phyloP scores from a whole-genome alignment of 768 basidiomycete genomes.

The Candolleomyces aberdarensis region DNA sequence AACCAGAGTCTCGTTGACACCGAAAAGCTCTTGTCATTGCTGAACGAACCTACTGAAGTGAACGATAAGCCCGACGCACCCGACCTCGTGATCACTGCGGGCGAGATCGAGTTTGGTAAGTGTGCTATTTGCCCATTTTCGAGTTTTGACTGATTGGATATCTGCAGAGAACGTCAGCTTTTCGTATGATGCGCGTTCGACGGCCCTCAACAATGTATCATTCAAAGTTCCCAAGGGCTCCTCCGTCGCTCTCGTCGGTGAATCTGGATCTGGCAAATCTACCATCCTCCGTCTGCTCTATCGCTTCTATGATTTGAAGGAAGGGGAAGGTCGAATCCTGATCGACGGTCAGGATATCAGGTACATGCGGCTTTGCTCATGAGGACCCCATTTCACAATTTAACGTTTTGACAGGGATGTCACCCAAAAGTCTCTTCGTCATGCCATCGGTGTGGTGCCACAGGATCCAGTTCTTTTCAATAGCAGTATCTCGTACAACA shows the following conservation, averaged over 20 bases:
- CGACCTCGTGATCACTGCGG: constrained; percentile 66
- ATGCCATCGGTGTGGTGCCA: constrained; percentile 87
- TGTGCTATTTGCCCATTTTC: constrained; percentile 6
- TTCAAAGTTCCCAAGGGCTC: constrained; percentile 87
- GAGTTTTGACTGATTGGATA: constrained; percentile 1
- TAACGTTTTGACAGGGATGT: constrained; percentile 52
- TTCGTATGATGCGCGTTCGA: constrained; percentile 73
- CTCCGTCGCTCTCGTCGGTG: constrained; percentile 87
- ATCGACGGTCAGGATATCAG: constrained; percentile 85
- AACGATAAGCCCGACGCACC: constrained; percentile 75
- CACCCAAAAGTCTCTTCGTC: constrained; percentile 75
- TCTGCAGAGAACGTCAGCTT: constrained; percentile 76
- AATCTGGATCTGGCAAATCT: constrained; percentile 79
- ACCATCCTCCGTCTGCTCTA: constrained; percentile 86
- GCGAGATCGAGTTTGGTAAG: constrained; percentile 87
- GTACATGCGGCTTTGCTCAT: constrained; percentile 17
- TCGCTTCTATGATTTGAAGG: constrained; percentile 85
- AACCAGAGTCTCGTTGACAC: constrained; percentile 79
- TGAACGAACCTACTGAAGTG: constrained; percentile 82
- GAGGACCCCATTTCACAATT: neutral
- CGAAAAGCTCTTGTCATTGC: constrained; percentile 76
- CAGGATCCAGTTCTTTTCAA: constrained; percentile 81
- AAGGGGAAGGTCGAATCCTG: constrained; percentile 75
- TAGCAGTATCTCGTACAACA: constrained; percentile 67
- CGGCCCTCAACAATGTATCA: constrained; percentile 72